These are phyloP conservation scores for Eremochloa ophiuroides DNA, from an alignment of 176 grass and related monocot genomes.

Conservation along the genomic window DNA sequence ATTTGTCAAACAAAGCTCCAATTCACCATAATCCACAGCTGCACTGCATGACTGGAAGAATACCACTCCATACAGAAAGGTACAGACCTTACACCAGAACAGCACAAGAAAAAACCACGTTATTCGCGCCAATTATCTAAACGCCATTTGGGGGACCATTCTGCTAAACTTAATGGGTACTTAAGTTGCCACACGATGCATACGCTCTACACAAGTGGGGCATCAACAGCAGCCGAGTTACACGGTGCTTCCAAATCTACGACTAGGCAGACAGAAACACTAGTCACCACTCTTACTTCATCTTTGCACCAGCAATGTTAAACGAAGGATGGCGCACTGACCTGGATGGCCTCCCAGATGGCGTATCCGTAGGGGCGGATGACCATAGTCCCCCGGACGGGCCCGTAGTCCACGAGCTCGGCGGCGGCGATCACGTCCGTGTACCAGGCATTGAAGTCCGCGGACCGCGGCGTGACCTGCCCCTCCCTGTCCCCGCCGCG, in stretches of 20 bases:
- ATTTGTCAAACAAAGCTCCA: background rate
- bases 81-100: background rate
- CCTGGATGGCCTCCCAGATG: slow-evolving; percentile 98
- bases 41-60: background rate
- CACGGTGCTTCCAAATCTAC: background rate
- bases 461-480: slow-evolving; percentile 76
- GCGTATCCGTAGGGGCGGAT: slow-evolving; percentile 97
- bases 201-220: background rate
- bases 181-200: background rate
- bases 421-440: slow-evolving; percentile 82
- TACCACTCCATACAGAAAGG: background rate
- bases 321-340: background rate
- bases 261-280: background rate
- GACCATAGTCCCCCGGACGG: slow-evolving; percentile 93
- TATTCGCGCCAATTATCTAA: background rate
- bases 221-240: background rate
- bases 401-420: slow-evolving; percentile 95
- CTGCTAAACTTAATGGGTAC: background rate
- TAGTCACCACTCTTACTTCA: background rate
- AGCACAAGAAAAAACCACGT: too few relatives aligned
- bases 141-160: background rate
- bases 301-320: background rate
- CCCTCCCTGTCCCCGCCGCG: slow-evolving; percentile 52
- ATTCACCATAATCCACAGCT: background rate
- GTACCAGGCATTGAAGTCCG: slow-evolving; percentile 96